Percentiles rank a stretch among this genome's conserved stretches.
phyloP scores from a whole-genome alignment of 1,139 yeast genomes.

The Martiniozyma asiatica region DNA sequence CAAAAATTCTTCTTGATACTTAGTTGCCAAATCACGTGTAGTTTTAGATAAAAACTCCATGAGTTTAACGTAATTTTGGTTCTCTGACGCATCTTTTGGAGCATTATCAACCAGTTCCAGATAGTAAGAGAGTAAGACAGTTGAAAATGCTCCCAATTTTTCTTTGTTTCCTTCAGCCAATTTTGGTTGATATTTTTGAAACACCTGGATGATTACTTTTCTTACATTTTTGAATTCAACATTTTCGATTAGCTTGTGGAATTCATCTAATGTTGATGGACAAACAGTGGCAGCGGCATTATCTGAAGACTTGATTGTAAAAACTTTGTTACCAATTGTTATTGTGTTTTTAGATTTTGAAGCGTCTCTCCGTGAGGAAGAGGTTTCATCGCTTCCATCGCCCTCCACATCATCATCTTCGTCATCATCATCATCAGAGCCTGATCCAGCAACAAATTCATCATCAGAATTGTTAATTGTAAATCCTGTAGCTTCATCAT shows the following conservation, averaged over 20 bases:
- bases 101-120: slow-evolving; percentile 34
- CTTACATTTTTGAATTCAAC: slow-evolving; percentile 9
- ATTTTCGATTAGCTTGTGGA: slow-evolving; percentile 23
- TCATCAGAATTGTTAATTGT: slow-evolving; percentile 19
- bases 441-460: slow-evolving; percentile 19
- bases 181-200: slow-evolving; percentile 60
- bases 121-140: slow-evolving; percentile 53
- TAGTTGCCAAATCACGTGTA: slow-evolving; percentile 50
- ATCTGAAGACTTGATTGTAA: slow-evolving; percentile 12
- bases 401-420: too few species aligned
- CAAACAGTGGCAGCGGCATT: slow-evolving; percentile 26
- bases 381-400: slow-evolving; percentile 13
- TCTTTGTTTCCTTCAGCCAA: slow-evolving; percentile 75
- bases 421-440: slow-evolving; percentile 15
- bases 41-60: slow-evolving; percentile 25
- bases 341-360: slow-evolving; percentile 15
- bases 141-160: slow-evolving; percentile 52
- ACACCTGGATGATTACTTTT: slow-evolving; percentile 25
- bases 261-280: slow-evolving; percentile 48
- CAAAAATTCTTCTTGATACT: slow-evolving; percentile 54
- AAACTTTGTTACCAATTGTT: slow-evolving; percentile 22
- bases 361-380: slow-evolving; percentile 8
- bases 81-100: slow-evolving; percentile 18
- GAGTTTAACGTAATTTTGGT: slow-evolving; percentile 30
- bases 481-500: slow-evolving; percentile 33